Evolutionary conservation across 257 asterid genomes (phyloP).

Genomic region (Cruciata laevipes): DNA sequence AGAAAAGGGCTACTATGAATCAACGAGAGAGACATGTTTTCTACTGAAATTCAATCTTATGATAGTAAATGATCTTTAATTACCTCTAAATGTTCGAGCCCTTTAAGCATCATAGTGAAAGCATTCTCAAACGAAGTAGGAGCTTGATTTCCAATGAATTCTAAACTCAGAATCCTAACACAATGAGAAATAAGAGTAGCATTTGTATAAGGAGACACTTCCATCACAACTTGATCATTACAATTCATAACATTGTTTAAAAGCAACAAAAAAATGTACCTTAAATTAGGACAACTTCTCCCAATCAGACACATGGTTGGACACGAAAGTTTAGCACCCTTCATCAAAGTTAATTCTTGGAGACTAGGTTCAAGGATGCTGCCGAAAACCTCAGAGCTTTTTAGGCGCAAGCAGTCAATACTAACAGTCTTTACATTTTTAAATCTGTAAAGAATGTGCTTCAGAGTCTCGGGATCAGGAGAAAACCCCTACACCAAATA

Average conservation of each 20-base stretch:
- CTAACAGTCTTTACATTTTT: slow-evolving; percentile 36
- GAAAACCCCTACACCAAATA: slow-evolving; percentile 43
- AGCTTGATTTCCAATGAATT: slow-evolving; percentile 39
- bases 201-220: background rate
- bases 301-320: slow-evolving; percentile 42
- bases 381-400: slow-evolving; percentile 32
- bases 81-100: slow-evolving; percentile 56
- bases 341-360: slow-evolving; percentile 55
- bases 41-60: background rate
- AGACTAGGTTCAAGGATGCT: slow-evolving; percentile 42
- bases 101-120: slow-evolving; percentile 35
- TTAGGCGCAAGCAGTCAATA: slow-evolving; percentile 56
- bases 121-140: slow-evolving; percentile 31
- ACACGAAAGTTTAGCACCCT: slow-evolving; percentile 45
- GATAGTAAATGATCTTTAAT: slow-evolving; percentile 9
- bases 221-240: background rate
- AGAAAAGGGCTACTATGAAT: slow-evolving; percentile 6
- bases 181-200: slow-evolving; percentile 8
- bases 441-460: slow-evolving; percentile 30
- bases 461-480: slow-evolving; percentile 39
- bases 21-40: slow-evolving; percentile 17
- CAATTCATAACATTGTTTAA: background rate
- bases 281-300: slow-evolving; percentile 52
- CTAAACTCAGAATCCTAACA: slow-evolving; percentile 61
- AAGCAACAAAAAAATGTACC: slow-evolving; percentile 25